Evolutionary conservation across 805 yeast genomes (phyloP).

Genomic region (Metschnikowia anglica): DNA sequence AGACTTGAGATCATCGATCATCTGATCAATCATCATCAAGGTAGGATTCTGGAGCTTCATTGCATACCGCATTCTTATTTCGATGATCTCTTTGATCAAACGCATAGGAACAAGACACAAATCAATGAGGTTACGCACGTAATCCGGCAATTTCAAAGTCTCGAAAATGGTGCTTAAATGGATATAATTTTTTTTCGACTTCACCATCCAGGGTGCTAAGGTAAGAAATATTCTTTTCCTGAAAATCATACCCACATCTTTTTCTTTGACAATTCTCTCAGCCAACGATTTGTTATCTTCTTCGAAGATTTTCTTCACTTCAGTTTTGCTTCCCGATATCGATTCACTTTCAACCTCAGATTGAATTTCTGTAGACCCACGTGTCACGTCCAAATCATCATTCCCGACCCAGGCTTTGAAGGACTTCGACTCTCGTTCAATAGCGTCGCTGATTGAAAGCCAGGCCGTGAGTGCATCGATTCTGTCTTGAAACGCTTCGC

Average conservation of each 20-base stretch:
- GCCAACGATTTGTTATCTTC: slow-evolving; percentile 71
- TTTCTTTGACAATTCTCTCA: slow-evolving; percentile 78
- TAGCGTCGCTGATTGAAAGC: slow-evolving; percentile 71
- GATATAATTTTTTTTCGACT: slow-evolving; percentile 71
- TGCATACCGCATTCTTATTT: slow-evolving; percentile 73
- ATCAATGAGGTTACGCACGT: slow-evolving; percentile 60
- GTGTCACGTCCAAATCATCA: slow-evolving; percentile 65
- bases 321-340: slow-evolving; percentile 3
- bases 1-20: slow-evolving; percentile 78
- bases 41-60: slow-evolving; percentile 79
- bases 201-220: slow-evolving; percentile 77
- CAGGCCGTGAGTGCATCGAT: slow-evolving; percentile 82
- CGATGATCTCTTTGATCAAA: slow-evolving; percentile 74
- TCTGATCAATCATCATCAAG: slow-evolving; percentile 93
- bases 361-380: slow-evolving; percentile 22
- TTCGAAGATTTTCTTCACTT: slow-evolving; percentile 42
- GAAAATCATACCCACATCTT: slow-evolving; percentile 70
- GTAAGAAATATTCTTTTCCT: slow-evolving; percentile 64
- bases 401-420: slow-evolving; percentile 83
- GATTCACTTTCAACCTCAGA: slow-evolving; percentile 16
- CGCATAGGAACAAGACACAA: slow-evolving; percentile 75
- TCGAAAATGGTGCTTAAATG: slow-evolving; percentile 61
- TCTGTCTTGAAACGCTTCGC: slow-evolving; percentile 60
- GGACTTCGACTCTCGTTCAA: slow-evolving; percentile 58
- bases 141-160: slow-evolving; percentile 70